These are phyloP conservation scores for Alternaria incomplexa DNA, from an alignment of 2,329 filamentous ascomycete genomes.

Conservation along the genomic window DNA sequence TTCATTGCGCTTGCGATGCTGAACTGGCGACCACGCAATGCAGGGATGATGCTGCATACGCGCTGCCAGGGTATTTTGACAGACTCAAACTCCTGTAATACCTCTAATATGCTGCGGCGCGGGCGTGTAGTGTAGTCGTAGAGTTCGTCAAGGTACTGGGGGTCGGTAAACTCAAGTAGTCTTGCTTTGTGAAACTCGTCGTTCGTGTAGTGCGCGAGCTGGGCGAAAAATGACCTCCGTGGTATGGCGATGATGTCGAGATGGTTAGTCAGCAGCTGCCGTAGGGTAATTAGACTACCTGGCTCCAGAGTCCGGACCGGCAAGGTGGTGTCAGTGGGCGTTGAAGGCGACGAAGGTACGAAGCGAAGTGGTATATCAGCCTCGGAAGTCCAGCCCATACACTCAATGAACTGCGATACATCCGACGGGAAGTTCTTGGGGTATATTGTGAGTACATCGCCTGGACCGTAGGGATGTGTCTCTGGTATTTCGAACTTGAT, in stretches of 20 bases:
- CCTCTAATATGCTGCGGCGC: slow-evolving; percentile 87
- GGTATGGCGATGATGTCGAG: slow-evolving; percentile 91
- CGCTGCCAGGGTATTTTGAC: slow-evolving; percentile 81
- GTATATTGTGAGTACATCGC: slow-evolving; percentile 80
- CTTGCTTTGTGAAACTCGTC: slow-evolving; percentile 78
- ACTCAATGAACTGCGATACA: slow-evolving; percentile 75
- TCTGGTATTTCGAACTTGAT: slow-evolving; percentile 64
- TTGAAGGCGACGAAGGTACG: slow-evolving; percentile 38
- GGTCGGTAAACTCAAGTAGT: slow-evolving; percentile 80
- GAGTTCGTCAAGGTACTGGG: slow-evolving; percentile 84
- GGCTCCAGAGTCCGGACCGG: slow-evolving; percentile 50
- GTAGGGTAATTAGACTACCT: slow-evolving; percentile 64
- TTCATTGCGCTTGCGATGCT: slow-evolving; percentile 81
- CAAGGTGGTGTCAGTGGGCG: slow-evolving; percentile 46
- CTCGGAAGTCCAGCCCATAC: slow-evolving; percentile 78
- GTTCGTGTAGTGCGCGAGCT: slow-evolving; percentile 75
- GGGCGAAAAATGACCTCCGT: slow-evolving; percentile 81
- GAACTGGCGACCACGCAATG: slow-evolving; percentile 88
- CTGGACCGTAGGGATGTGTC: slow-evolving; percentile 65
- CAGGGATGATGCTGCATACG: slow-evolving; percentile 75
- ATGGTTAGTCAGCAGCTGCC: slow-evolving; percentile 78
- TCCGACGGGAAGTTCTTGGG: slow-evolving; percentile 87
- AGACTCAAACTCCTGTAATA: slow-evolving; percentile 86
- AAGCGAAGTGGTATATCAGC: slow-evolving; percentile 74
- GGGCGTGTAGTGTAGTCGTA: slow-evolving; percentile 95